Conservation (phyloP, 1,139 yeast genomes). For the Pichia sp. region DNA sequence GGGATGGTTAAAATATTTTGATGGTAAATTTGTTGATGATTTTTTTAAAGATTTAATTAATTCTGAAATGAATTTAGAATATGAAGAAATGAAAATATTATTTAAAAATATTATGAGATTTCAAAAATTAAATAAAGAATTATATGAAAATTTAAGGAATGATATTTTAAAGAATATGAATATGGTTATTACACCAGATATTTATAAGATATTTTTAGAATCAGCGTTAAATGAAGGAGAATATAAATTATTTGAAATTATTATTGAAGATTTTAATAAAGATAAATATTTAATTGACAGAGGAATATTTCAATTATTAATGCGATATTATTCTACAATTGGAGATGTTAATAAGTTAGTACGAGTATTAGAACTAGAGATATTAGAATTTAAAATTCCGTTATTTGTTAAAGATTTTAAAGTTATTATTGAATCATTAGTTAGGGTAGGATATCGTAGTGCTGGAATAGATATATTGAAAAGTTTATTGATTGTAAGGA, state of each 20-base stretch:
- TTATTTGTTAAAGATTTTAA: constrained; percentile 18
- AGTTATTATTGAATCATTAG: constrained; percentile 15
- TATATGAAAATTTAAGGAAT: constrained; percentile 12
- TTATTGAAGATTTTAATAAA: constrained; percentile 17
- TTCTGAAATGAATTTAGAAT: constrained; percentile 6
- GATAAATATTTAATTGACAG: constrained; percentile 19
- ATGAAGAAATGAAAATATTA: constrained; percentile 7
- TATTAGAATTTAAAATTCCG: constrained; percentile 13
- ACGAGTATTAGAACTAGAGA: constrained; percentile 19
- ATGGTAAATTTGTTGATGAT: constrained; percentile 5
- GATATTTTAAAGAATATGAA: constrained; percentile 16
- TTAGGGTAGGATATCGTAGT: constrained; percentile 14
- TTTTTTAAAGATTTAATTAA: constrained; percentile 10
- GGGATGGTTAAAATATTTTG: neutral
- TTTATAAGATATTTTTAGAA: constrained; percentile 19
- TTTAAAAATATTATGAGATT: constrained; percentile 2
- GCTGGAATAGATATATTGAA: constrained; percentile 22
- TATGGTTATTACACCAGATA: constrained; percentile 9
- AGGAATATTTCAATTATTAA: constrained; percentile 16
- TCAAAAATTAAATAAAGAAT: constrained; percentile 12
- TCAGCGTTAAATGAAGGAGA: constrained; percentile 17
- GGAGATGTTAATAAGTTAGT: constrained; percentile 17
- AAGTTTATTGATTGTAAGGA: constrained; percentile 11
- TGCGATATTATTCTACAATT: constrained; percentile 13
- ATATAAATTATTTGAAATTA: constrained; percentile 14